Evolutionary conservation across 2,329 filamentous ascomycete species (phyloP), one percentile per base, ranked within the genome.

Genomic region (Fusarium nygamai): DNA sequence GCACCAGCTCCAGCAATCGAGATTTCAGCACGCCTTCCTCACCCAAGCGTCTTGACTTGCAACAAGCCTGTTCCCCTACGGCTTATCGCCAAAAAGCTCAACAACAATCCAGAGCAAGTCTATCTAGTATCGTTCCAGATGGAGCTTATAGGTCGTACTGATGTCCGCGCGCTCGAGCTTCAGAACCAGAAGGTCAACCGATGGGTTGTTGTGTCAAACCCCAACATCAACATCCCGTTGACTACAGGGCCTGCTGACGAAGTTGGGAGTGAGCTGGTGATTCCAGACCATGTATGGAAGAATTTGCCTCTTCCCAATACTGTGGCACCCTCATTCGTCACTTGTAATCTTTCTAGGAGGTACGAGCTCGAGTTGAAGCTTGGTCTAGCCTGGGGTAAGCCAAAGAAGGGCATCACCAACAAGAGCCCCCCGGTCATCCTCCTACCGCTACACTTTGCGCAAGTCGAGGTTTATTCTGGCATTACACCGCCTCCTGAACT

Each of bases 351-450:
- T 56, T 88, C 89, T 59, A 90, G 96, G 34, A 88, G 85, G 59
- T 98, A 99, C 81, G 92, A 95, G 80, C 84, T 99, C 43, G 94
- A 98, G 82, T 85, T 98, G 46, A 91, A 91, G 67, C 85, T 98
- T 13, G 94, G 94, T 4, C 82, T 98, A 43, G 91, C 90, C 64
- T 95, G 94, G 87, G 93, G 93, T 12, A 88, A 88, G 36, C 86
- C 88, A 85, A 80, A 81, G 36, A 76, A 78, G 33, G 78, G 80
- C 8, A 66, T 77, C 39, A 64, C 75, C 61, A 63, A 62, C 77
- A 36, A 74, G 77, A 44, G 77, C 22, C 88, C 92, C n/a, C 94
- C 97, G 83, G 88, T 92, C 59, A 90, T 97, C 39, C 89, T 93
- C 64, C 87, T 98, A 6, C 94, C 95, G 9, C 86, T 99, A 24